A percentile compares a stretch with the other conserved stretches of the same genome.
These are phyloP conservation scores for Meyerozyma guilliermondii DNA, from an alignment of 1,139 yeast genomes.

Conservation along the genomic window DNA sequence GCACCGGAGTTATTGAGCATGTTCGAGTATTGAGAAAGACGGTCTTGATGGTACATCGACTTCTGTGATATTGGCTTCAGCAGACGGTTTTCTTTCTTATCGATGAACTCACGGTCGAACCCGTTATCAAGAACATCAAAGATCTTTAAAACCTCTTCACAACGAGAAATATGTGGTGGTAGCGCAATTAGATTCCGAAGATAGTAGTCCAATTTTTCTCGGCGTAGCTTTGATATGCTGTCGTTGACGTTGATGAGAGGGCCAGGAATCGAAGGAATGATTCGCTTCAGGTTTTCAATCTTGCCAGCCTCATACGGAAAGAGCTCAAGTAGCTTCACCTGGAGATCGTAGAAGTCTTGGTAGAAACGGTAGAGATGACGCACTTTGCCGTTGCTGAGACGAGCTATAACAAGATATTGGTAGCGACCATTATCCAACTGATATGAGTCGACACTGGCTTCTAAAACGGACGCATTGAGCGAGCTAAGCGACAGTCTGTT, in stretches of 20 bases:
- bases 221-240: conserved; percentile 76
- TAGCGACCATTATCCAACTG: conserved; percentile 82
- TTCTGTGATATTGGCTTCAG: conserved; percentile 39
- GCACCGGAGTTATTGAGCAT: conserved; percentile 14
- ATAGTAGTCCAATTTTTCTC: conserved; percentile 81
- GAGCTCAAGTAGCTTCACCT: conserved; percentile 73
- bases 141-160: conserved; percentile 62
- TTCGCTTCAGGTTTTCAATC: conserved; percentile 64
- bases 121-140: conserved; percentile 67
- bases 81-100: conserved; percentile 19
- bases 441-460: conserved; percentile 77
- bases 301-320: conserved; percentile 95
- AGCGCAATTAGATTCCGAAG: conserved; percentile 68
- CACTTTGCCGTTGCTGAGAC: conserved; percentile 60
- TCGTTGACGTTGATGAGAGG: conserved; percentile 92
- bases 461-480: conserved; percentile 34
- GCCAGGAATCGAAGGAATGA: conserved; percentile 93
- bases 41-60: conserved; percentile 39
- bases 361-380: conserved; percentile 83
- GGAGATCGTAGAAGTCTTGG: conserved; percentile 95
- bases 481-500: conserved; percentile 33
- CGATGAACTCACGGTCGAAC: conserved; percentile 43
- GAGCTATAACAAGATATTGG: conserved; percentile 77
- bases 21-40: conserved; percentile 39
- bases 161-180: conserved; percentile 73